phyloP scores from a whole-genome alignment of 352 stramenopile genomes.

The Phytophthora sansomeana region DNA sequence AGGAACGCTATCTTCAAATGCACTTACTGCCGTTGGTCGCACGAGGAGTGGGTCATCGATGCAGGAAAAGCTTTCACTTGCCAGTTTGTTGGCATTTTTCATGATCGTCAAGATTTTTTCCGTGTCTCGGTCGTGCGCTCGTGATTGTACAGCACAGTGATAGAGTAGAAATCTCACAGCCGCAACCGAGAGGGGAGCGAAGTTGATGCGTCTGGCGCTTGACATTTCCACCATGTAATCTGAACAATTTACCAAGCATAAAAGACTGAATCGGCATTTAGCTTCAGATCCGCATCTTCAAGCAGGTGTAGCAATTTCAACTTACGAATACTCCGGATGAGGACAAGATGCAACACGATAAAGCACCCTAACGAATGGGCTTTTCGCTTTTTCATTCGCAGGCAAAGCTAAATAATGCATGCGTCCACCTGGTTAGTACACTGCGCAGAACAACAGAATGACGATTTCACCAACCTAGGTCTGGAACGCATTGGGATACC shows the following conservation, averaged over 20 bases:
- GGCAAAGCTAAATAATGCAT: slow-evolving; percentile 16
- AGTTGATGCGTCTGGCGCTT: slow-evolving; percentile 27
- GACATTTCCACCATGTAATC: slow-evolving; percentile 49
- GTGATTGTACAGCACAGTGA: slow-evolving; percentile 47
- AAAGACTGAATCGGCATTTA: slow-evolving; percentile 27
- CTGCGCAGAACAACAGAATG: not conserved
- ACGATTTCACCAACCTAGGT: slow-evolving; percentile 45
- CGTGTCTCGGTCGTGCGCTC: slow-evolving; percentile 41
- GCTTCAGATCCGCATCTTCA: not conserved
- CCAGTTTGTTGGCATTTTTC: slow-evolving; percentile 40
- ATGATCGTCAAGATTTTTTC: slow-evolving; percentile 43
- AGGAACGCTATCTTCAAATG: slow-evolving; percentile 40
- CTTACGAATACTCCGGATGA: slow-evolving; percentile 55
- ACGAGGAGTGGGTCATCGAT: slow-evolving; percentile 12
- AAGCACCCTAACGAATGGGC: slow-evolving; percentile 43
- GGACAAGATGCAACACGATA: slow-evolving; percentile 33
- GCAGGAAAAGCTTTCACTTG: slow-evolving; percentile 32
- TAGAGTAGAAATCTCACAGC: slow-evolving; percentile 50
- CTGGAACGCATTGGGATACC: slow-evolving; percentile 55
- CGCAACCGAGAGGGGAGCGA: slow-evolving; percentile 38
- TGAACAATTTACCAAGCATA: slow-evolving; percentile 52
- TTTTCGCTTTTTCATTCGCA: slow-evolving; percentile 19
- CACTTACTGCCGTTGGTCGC: slow-evolving; percentile 22
- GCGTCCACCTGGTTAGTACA: not conserved
- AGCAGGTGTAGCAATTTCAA: slow-evolving; percentile 6